Evolutionary conservation across 2,329 filamentous ascomycete species (phyloP).

Genomic region (Grosmannia clavigera): DNA sequence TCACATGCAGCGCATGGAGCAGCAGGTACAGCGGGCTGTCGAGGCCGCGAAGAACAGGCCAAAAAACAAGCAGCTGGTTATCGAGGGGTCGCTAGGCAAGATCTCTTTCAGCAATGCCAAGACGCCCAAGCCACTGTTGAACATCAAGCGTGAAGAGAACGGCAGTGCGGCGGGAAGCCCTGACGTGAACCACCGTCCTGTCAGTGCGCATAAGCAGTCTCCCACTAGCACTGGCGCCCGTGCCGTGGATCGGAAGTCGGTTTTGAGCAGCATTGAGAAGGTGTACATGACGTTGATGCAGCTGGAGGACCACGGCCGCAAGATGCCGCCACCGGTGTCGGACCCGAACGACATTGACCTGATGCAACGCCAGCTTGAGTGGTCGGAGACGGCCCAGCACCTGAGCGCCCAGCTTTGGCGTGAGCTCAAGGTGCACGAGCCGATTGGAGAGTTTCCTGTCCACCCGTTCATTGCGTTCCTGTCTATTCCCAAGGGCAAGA

Average conservation of each 20-base stretch:
- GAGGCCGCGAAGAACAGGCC: slow-evolving; percentile 95
- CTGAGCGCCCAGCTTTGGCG: slow-evolving; percentile 75
- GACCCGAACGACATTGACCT: slow-evolving; percentile 53
- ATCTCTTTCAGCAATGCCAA: slow-evolving; percentile 99
- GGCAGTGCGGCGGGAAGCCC: slow-evolving; percentile 14
- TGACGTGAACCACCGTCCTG: slow-evolving; percentile 42
- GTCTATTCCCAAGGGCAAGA: slow-evolving; percentile 91
- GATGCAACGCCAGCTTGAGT: slow-evolving; percentile 65
- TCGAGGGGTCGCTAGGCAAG: slow-evolving; percentile 91
- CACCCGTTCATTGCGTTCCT: slow-evolving; percentile 96
- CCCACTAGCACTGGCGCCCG: slow-evolving; percentile 15
- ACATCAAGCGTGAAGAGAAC: slow-evolving; percentile 79
- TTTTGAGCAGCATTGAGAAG: slow-evolving; percentile 75
- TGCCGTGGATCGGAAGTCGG: slow-evolving; percentile 68
- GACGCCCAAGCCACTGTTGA: slow-evolving; percentile 86
- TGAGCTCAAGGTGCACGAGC: slow-evolving; percentile 83
- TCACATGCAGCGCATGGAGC: slow-evolving; percentile 97
- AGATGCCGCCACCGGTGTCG: slow-evolving; percentile 53
- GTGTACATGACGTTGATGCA: slow-evolving; percentile 84
- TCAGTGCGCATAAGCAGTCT: slow-evolving; percentile 29
- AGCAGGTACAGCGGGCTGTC: slow-evolving; percentile 93
- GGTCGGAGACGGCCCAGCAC: slow-evolving; percentile 57
- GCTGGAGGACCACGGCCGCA: slow-evolving; percentile 84
- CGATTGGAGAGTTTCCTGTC: slow-evolving; percentile 61
- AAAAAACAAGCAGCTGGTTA: slow-evolving; percentile 93